These are phyloP conservation scores for Globisporangium recalcitrans DNA, from an alignment of 352 stramenopile species.

Conservation along the genomic window DNA sequence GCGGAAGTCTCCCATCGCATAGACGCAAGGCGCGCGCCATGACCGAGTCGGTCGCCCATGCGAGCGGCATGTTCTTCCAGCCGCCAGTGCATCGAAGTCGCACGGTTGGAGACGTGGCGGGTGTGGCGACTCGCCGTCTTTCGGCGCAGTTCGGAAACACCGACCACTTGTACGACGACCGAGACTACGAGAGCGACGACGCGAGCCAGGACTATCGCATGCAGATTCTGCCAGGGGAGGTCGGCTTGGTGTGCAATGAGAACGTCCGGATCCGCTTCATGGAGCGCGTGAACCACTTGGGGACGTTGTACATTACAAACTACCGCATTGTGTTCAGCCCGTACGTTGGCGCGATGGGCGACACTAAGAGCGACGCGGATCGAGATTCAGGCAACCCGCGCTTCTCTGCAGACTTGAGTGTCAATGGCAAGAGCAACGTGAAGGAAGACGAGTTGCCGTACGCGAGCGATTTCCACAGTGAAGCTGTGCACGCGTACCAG, in stretches of 20 bases:
- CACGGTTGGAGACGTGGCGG: slow-evolving; percentile 8
- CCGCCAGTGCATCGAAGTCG: slow-evolving; percentile 12
- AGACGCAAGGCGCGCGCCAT: slow-evolving; percentile 14
- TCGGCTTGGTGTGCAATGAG: slow-evolving; percentile 55
- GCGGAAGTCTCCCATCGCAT: slow-evolving; percentile 13
- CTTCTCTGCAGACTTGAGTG: slow-evolving; percentile 19
- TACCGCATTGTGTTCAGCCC: slow-evolving; percentile 79
- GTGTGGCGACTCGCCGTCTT: slow-evolving; percentile 3
- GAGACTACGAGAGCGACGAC: slow-evolving; percentile 18
- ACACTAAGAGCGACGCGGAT: slow-evolving; percentile 1
- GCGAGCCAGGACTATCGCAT: slow-evolving; percentile 22
- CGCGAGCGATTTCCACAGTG: slow-evolving; percentile 33
- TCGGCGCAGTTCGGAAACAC: slow-evolving; percentile 21
- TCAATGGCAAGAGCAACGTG: slow-evolving; percentile 22
- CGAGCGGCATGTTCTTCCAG: slow-evolving; percentile 25
- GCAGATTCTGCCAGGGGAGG: slow-evolving; percentile 61
- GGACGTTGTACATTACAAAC: slow-evolving; percentile 75
- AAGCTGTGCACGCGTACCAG: slow-evolving; percentile 50
- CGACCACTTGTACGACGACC: slow-evolving; percentile 22
- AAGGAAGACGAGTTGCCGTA: slow-evolving; percentile 43
- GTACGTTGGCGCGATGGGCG: slow-evolving; percentile 8
- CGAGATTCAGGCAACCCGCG: slow-evolving; percentile 4
- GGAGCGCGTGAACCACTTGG: slow-evolving; percentile 37
- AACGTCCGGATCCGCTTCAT: slow-evolving; percentile 57
- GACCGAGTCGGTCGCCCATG: slow-evolving; percentile 16